phyloP scores from a whole-genome alignment of 2,329 filamentous ascomycete species.

The Clarireedia paspali region DNA sequence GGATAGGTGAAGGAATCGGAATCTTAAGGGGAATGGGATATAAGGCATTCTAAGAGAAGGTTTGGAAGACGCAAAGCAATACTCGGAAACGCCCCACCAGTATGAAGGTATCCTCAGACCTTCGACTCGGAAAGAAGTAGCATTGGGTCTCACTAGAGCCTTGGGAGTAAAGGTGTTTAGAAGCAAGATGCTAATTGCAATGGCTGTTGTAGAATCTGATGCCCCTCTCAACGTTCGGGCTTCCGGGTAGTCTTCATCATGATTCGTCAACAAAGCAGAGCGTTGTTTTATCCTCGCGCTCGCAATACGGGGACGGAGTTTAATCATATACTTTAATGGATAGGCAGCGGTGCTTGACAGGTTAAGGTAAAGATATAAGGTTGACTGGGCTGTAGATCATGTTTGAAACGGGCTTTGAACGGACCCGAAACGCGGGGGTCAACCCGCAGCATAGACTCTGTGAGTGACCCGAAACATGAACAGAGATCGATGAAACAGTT shows the following conservation, averaged over 20 bases:
- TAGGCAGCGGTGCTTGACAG: background rate
- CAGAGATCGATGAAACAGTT: background rate
- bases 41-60: background rate
- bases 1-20: background rate
- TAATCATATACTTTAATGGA: background rate
- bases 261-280: background rate
- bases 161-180: background rate
- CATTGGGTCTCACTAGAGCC: too few species aligned
- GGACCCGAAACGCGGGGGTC: background rate
- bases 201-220: too few species aligned
- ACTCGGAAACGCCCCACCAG: background rate
- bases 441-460: background rate
- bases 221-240: too few species aligned
- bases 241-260: too few species aligned
- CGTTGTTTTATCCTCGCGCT: background rate
- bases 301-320: too few species aligned
- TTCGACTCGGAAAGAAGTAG: too few species aligned
- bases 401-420: background rate
- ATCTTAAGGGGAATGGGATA: background rate
- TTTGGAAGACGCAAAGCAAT: background rate
- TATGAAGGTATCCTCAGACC: background rate
- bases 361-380: background rate
- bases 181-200: too few species aligned
- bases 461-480: slow-evolving; percentile 1
- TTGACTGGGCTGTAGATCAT: background rate